Percentiles rank a stretch among this genome's conserved stretches.
Evolutionary conservation across 176 grass and related monocot genomes (phyloP).

Genomic region (Paspalum notatum): DNA sequence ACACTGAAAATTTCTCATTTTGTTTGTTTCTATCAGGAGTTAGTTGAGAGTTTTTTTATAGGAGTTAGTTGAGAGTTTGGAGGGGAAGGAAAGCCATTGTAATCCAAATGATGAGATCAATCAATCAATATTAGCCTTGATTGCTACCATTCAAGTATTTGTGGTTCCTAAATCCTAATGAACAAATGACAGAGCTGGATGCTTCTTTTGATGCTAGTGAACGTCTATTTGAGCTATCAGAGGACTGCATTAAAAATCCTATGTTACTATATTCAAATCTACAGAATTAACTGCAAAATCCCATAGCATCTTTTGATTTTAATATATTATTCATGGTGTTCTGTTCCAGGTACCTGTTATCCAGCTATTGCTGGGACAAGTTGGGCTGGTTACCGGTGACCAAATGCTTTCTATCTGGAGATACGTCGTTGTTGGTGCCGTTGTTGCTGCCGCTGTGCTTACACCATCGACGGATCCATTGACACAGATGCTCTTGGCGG

Average conservation of each 20-base stretch:
- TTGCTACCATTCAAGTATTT: neutral
- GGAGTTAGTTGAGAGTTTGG: too few relatives aligned
- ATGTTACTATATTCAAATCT: neutral
- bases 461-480: conserved; percentile 93
- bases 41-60: too few relatives aligned
- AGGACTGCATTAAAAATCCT: neutral
- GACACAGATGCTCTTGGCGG: conserved; percentile 90
- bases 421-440: conserved; percentile 93
- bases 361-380: conserved; percentile 87
- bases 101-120: too few relatives aligned
- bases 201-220: neutral
- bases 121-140: neutral
- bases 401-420: conserved; percentile 99
- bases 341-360: conserved; percentile 88
- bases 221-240: conserved; percentile 9
- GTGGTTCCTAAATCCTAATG: conserved; percentile 24
- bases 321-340: conserved; percentile 24
- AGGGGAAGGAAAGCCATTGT: too few relatives aligned
- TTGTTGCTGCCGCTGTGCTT: conserved; percentile 88
- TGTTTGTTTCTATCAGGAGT: too few relatives aligned
- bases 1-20: neutral
- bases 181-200: conserved; percentile 3
- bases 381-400: conserved; percentile 79
- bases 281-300: neutral
- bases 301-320: neutral